Conservation (phyloP, 257 asterid genomes). For the Paulownia fortunei region DNA sequence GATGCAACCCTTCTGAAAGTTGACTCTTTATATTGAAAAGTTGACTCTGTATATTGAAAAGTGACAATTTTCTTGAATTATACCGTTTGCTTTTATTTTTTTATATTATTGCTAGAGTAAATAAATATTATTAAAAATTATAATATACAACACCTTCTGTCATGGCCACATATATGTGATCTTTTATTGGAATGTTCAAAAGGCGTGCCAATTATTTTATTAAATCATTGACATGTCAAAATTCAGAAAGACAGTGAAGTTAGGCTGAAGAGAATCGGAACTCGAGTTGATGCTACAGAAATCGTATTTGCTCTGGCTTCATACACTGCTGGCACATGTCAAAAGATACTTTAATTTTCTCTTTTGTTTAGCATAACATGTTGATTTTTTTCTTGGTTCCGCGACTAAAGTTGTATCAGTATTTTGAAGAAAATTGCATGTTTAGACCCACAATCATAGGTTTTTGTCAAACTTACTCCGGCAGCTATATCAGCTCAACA, state of each 20-base stretch:
- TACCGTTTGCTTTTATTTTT: no score
- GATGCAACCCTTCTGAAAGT: no score
- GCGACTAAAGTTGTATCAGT: not conserved
- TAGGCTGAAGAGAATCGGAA: slow-evolving; percentile 52
- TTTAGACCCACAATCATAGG: not conserved
- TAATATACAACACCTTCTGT: no score
- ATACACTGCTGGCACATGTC: not conserved
- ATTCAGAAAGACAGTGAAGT: slow-evolving; percentile 53
- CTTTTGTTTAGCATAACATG: not conserved
- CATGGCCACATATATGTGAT: slow-evolving; percentile 6
- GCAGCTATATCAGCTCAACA: no score
- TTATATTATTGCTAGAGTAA: no score
- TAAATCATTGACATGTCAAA: slow-evolving; percentile 37
- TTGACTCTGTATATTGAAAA: no score
- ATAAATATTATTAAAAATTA: no score
- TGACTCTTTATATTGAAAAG: no score
- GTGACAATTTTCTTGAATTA: no score
- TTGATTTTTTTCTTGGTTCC: not conserved
- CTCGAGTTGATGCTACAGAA: slow-evolving; percentile 69
- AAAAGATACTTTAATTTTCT: not conserved
- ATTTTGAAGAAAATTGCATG: not conserved
- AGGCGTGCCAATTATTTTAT: not conserved
- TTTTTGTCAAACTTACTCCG: not conserved
- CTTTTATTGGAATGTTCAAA: not conserved
- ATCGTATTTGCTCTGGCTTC: slow-evolving; percentile 47